Evolutionary conservation across 164 flowering plant species (phyloP).

Genomic region (Liquidambar formosana): DNA sequence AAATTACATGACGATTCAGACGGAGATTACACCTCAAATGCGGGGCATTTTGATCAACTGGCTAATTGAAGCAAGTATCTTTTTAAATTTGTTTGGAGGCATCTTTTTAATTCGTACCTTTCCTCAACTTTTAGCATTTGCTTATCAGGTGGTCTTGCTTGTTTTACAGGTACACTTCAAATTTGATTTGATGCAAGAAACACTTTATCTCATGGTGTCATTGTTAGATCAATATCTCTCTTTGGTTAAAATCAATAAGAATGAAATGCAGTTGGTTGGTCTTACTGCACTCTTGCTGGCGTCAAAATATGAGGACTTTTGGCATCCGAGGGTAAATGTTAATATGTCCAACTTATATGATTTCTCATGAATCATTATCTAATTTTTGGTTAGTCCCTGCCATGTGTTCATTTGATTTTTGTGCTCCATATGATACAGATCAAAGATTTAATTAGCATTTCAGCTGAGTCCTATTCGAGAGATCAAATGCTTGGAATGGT

Average conservation of each 20-base stretch:
- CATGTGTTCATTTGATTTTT: constrained; percentile 8
- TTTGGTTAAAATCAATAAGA: constrained; percentile 48
- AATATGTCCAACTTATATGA: background rate
- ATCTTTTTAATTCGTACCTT: too few relatives aligned
- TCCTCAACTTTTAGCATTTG: background rate
- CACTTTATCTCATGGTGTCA: constrained; percentile 74
- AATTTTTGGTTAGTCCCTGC: background rate
- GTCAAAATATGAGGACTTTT: constrained; percentile 91
- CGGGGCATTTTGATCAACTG: constrained; percentile 85
- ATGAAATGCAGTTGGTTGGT: constrained; percentile 88
- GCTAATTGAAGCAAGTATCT: constrained; percentile 68
- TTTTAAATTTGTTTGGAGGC: background rate
- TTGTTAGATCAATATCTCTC: constrained; percentile 81
- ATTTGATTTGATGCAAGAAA: constrained; percentile 88
- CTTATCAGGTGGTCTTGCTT: background rate
- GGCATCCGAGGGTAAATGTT: constrained; percentile 81
- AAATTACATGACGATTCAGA: constrained; percentile 62
- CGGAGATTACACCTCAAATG: constrained; percentile 67
- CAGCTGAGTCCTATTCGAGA: constrained; percentile 72
- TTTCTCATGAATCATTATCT: constrained; percentile 7
- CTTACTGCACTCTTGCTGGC: constrained; percentile 84
- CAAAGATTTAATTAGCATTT: constrained; percentile 71
- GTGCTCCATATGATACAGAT: constrained; percentile 39
- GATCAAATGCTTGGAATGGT: constrained; percentile 84
- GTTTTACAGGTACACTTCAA: constrained; percentile 72